Conservation (phyloP, 108 stramenopile species). For the Chaetoceros tenuissimus region DNA sequence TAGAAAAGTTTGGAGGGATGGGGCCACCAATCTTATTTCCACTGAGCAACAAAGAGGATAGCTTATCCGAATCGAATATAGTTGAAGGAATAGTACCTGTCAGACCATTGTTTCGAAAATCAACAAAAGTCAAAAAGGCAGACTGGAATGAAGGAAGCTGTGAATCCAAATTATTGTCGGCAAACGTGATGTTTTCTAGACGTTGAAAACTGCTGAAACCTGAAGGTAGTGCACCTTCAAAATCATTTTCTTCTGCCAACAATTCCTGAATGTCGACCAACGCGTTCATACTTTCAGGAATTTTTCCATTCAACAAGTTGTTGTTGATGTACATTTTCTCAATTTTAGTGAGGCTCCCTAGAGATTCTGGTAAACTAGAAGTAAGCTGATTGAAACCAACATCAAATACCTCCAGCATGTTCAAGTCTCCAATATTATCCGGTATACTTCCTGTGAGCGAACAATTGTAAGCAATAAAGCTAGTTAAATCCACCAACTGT, state of each 20-base stretch:
- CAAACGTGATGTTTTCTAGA: background rate
- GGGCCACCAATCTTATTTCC: background rate
- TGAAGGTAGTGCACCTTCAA: background rate
- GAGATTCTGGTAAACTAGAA: conserved; percentile 23
- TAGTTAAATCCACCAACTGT: background rate
- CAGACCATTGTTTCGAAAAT: background rate
- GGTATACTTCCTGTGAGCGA: conserved; percentile 34
- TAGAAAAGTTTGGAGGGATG: background rate
- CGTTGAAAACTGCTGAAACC: background rate
- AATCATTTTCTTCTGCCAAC: background rate
- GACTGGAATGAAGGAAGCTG: background rate
- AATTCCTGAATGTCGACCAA: background rate
- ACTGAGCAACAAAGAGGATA: background rate
- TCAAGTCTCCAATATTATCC: conserved; percentile 13
- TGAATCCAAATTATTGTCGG: background rate
- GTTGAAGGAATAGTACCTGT: conserved; percentile 4
- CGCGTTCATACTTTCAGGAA: conserved; percentile 24
- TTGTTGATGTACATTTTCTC: conserved; percentile 19
- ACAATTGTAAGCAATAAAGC: background rate
- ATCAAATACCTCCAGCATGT: conserved; percentile 25
- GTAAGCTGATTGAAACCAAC: conserved; percentile 38
- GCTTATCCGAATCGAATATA: background rate
- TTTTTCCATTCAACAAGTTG: conserved; percentile 53
- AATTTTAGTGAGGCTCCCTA: conserved; percentile 10
- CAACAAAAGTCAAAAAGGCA: background rate